Evolutionary conservation across 2,329 filamentous ascomycete species (phyloP).

Genomic region (Metarhizium anisopliae): DNA sequence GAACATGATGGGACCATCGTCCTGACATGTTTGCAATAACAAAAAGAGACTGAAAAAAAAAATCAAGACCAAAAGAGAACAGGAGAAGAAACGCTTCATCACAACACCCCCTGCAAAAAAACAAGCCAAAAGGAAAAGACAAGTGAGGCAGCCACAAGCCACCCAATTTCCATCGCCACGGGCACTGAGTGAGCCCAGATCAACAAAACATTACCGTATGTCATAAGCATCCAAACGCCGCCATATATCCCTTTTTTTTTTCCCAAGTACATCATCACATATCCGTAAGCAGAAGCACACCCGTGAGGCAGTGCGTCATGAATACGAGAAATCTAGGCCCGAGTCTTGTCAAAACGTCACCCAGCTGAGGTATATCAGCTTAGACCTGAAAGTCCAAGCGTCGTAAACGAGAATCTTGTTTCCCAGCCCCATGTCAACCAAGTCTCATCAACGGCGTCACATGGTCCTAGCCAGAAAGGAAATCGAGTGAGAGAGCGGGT

Average conservation of each 20-base stretch:
- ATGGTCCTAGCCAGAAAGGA: not conserved
- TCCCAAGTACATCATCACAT: not conserved
- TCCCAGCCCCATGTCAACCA: not conserved
- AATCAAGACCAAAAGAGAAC: not conserved
- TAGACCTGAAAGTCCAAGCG: not conserved
- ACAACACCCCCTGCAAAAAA: not conserved
- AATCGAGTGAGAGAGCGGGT: not conserved
- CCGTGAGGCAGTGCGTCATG: not conserved
- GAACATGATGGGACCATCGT: not conserved
- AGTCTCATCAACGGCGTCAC: not conserved
- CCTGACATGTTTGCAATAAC: not conserved
- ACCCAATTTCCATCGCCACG: not conserved
- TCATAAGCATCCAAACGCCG: not conserved
- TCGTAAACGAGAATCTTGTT: not conserved
- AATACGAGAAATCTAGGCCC: not conserved
- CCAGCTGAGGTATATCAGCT: not conserved
- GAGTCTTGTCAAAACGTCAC: not conserved
- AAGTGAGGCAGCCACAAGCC: too few species aligned
- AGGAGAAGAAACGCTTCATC: not conserved
- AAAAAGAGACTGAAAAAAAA: not conserved
- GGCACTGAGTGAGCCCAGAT: not conserved
- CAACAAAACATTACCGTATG: conserved; percentile 1
- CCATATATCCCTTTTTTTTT: not conserved
- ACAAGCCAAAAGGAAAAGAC: not conserved
- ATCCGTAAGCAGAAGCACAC: not conserved